phyloP scores from a whole-genome alignment of 108 stramenopile genomes.

The Skeletonema tropicum region DNA sequence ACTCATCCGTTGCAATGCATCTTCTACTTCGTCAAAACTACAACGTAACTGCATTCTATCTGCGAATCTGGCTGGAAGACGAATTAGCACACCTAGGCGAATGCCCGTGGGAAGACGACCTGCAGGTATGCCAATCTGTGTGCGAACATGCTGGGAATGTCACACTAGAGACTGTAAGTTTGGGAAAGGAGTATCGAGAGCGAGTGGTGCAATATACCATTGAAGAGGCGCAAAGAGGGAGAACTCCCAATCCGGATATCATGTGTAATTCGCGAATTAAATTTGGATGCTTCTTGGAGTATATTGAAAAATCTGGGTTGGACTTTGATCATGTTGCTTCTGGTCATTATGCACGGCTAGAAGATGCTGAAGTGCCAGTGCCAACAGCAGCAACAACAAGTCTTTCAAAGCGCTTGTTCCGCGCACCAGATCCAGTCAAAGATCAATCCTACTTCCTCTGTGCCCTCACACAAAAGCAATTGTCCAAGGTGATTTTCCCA shows the following conservation, averaged over 20 bases:
- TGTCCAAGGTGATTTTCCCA: constrained; percentile 86
- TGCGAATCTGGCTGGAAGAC: constrained; percentile 98
- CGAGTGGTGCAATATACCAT: constrained; percentile 90
- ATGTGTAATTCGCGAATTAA: constrained; percentile 97
- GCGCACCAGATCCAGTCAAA: constrained; percentile 94
- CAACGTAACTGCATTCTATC: constrained; percentile 93
- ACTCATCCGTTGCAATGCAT: constrained; percentile 93
- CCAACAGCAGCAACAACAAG: not conserved
- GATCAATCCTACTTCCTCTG: constrained; percentile 98
- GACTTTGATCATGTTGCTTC: constrained; percentile 89
- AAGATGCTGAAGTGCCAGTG: constrained; percentile 49
- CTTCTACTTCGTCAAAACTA: constrained; percentile 86
- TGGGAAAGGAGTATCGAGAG: constrained; percentile 93
- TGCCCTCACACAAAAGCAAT: constrained; percentile 86
- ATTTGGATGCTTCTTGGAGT: constrained; percentile 95
- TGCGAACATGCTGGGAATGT: constrained; percentile 90
- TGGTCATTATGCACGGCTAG: constrained; percentile 84
- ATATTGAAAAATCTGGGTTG: constrained; percentile 47
- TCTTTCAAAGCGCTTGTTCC: constrained; percentile 61
- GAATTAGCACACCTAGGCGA: constrained; percentile 92
- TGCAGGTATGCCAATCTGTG: constrained; percentile 74
- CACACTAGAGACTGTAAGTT: constrained; percentile 80
- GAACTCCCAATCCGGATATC: constrained; percentile 98
- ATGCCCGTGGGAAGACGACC: constrained; percentile 97
- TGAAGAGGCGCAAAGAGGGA: constrained; percentile 79